Base-by-base conservation (phyloP, 202 grass and related monocot species). In the Cymbopogon flexuosus region DNA sequence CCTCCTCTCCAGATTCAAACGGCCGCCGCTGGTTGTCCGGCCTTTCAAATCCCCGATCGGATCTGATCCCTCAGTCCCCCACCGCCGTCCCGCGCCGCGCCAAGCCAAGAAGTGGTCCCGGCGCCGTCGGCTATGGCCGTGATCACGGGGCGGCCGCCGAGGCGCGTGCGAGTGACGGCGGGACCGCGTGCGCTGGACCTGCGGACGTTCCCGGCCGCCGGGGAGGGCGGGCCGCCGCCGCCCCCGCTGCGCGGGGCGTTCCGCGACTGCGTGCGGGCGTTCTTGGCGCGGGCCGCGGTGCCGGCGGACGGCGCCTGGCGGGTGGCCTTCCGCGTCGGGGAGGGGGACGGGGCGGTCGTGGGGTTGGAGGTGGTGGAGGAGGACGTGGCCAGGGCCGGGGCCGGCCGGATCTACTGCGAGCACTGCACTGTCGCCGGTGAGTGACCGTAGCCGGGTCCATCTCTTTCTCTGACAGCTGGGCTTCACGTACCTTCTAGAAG, bases 371-470 rank as follows among this genome's bases (percentile, higher is more conserved):
- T 89, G 1, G 86, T 91, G 45, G 86, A 89, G 88, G 88, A 93
- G 86, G 84, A 93, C 34, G 88, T 93, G 5, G 43, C 54, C 40
- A 37, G 77, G 33, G 71, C 81, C n/a, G 73, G 30, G 15, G 54
- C 86, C 14, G 77, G 36, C 14, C 66, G 77, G 30, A 64, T 87
- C 67, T 78, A 93, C 68, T 93, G 88, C 75, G 88, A 89, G 31
- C 86, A 91, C 65, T 93, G 91, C 78, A 90, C 83, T 9, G 73
- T 90, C 3, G 84, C 84, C 9, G 91, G 91, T 93, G 73, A 90
- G 88, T 90, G 5, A 8, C 18, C 18, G 7, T 24, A 3, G 6
- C n/a, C 12, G 23, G 39, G 12, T 79, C n/a, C 0, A 11, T 45
- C 37, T 68, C 46, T 68, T 16, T 72, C 35, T 36, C 24, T 47